Base-by-base conservation (phyloP, 495 filamentous ascomycete genomes). In the Penicillium simplicissimum region DNA sequence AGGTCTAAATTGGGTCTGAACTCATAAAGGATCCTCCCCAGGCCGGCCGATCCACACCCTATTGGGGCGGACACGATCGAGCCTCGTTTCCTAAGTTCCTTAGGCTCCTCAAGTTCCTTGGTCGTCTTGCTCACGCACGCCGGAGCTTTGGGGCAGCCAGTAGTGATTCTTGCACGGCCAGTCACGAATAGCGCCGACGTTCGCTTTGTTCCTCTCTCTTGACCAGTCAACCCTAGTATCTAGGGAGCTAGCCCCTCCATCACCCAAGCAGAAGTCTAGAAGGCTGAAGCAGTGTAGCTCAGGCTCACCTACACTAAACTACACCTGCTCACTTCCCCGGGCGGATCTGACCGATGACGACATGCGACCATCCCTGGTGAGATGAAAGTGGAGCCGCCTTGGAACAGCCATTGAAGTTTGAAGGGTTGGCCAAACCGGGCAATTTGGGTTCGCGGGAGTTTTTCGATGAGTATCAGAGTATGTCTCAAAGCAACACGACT, bases 41-140 rank as follows among this genome's bases (percentile, higher is more conserved):
- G 33, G 43, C 34, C 49, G 43, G 60, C 64, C 60, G 67, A 67
- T 69, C 67, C 48, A 64, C 61, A 42, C 58, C 64, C 42, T 8
- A 56, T 52, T 52, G 37, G 59, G 59, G 19, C 45, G 14, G 42
- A 23, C 42, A 45, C 19, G 42, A 45, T 45, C 42, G 42, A 45
- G 42, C 42, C 42, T 45, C 42, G 42, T 45, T 45, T 23, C 42
- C 42, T 45, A 21, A 45, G 1, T 45, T 45, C 42, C 9, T 19
- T 45, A 45, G 38, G 42, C 42, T 45, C 17, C 8, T 21, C 4
- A 23, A 45, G 17, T 45, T 45, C 42, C 42, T 23, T 45, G 42
- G 42, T 45, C 42, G 19, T 45, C 42, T 45, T 10, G 7, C n/a
- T 8, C n/a, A 31, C 28, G 28, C 42, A n/a, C 11, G 42, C 42